Base-by-base conservation (phyloP, 176 grass and related monocot species). In the Zea mays region DNA sequence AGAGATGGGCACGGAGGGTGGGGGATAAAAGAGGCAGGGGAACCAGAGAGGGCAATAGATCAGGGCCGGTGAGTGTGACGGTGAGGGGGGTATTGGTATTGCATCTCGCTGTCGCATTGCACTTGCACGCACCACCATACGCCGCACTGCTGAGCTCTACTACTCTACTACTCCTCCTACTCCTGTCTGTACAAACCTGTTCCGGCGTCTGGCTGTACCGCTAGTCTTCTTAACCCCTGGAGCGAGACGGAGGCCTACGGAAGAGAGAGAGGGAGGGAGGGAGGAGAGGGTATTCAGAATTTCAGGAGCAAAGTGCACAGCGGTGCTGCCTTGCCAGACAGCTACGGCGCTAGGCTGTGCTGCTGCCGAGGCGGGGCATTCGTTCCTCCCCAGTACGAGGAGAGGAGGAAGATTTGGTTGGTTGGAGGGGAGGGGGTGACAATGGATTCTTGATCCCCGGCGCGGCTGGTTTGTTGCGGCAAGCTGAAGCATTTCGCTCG, bases 11-110 rank as follows among this genome's bases (percentile, higher is more conserved):
- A 79, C 48, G 48, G 37, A 15, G 39, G 6, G 45, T 11, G 36
- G 58, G 41, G 39, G 69, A 79, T 79, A 79, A 79, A 73, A 85
- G 50, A 70, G 64, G 77, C 62, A 76, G 77, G 71, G 49, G 80
- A 74, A 80, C 69, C 40, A 36, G n/a, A 19, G 13, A 41, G 62
- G 40, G 46, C 48, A n/a, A 41, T 74, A 73, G 51, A 83, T 62
- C 44, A 64, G 57, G 9, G 9, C 27, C 27, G 27, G 27, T 27
- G n/a, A n/a, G n/a, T n/a, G n/a, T n/a, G 27, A 27, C 27, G 27
- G 27, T 27, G 27, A 27, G 27, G 5, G 38, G 68, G 44, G 10
- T 13, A n/a, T n/a, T n/a, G n/a, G n/a, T n/a, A 40, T 42, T 46
- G 14, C 73, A n/a, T 15, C 69, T 64, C 73, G 55, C 85, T 59